phyloP scores from a whole-genome alignment of 2,329 filamentous ascomycete genomes.

The Salinomyces thailandicus region DNA sequence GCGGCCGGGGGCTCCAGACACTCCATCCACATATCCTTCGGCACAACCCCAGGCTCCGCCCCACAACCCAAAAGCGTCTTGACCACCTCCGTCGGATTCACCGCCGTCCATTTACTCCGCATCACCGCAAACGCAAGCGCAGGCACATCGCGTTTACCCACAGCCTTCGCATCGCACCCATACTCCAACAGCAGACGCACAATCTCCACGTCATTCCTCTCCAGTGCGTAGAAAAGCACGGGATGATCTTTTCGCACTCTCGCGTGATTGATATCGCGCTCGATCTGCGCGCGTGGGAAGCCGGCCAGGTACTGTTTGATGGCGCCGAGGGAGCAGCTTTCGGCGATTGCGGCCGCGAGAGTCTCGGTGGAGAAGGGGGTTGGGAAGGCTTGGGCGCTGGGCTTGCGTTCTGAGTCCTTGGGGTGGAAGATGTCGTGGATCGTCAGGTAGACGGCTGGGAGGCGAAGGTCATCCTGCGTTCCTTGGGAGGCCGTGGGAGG shows the following conservation, averaged over 20 bases:
- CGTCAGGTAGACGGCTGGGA: background rate
- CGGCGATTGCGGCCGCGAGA: background rate
- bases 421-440: background rate
- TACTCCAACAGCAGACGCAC: constrained; percentile 4
- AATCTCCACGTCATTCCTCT: constrained; percentile 1
- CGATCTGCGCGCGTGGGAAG: background rate
- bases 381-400: background rate
- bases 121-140: constrained; percentile 2
- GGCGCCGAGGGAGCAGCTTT: constrained; percentile 1
- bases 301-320: background rate
- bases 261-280: background rate
- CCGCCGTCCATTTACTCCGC: constrained; percentile 2
- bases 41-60: constrained; percentile 1
- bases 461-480: background rate
- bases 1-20: constrained; percentile 1
- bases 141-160: background rate
- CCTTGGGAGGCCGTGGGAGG: too few relatives aligned
- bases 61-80: constrained; percentile 2
- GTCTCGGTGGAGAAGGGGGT: constrained; percentile 1
- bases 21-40: constrained; percentile 1
- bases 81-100: constrained; percentile 2
- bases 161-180: background rate
- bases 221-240: constrained; percentile 3
- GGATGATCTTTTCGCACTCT: constrained; percentile 1
- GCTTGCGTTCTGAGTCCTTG: background rate